Evolutionary conservation across 768 basidiomycete genomes (phyloP), one percentile per base, ranked within the genome.

Genomic region (Austroboletus eburneus): DNA sequence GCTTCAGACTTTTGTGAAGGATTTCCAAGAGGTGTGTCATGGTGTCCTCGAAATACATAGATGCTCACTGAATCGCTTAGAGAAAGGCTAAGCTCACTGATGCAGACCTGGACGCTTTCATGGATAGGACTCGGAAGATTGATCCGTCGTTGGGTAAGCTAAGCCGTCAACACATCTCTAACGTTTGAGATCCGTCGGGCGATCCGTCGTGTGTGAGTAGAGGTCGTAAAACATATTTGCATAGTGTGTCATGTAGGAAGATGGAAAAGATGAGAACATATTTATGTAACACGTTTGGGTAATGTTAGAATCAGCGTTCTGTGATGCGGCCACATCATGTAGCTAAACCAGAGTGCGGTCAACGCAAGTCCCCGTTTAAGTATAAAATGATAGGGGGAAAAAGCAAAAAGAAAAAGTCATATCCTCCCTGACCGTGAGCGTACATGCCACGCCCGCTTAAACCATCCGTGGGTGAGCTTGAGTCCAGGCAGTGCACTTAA

Each of bases 121-220:
- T 94, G 89, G 87, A 94, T 61, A 57, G 75, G 21, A 79, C 63
- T 32, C 80, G 95, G 42, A 79, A 80, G 67, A 96, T 98, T 49
- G 78, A 80, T 18, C 77, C 80, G 2, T 70, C 71, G 2, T 65
- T 74, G 42, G 69, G 73, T 22, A 79, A 74, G 62, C 59, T 49
- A 79, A 74, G 62, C 59, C 50, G 45, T 25, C 48, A 39, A 33
- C 44, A 7, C 40, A 29, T 20, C 4, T 37, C 16, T 55, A 18
- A 51, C 27, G 30, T 9, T 9, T 5, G 39, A 45, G 30, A 34
- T 21, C 30, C 4, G 34, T 10, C 16, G 13, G 32, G 25, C 7
- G 35, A 27, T 12, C 23, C 10, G 18, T 6, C 21, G n/a, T 18
- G 39, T 3, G 5, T 7, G 17, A 2, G 27, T 37, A 39, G 9